phyloP scores from a whole-genome alignment of 345 rosid species.

The Diplotaxis tenuifolia region DNA sequence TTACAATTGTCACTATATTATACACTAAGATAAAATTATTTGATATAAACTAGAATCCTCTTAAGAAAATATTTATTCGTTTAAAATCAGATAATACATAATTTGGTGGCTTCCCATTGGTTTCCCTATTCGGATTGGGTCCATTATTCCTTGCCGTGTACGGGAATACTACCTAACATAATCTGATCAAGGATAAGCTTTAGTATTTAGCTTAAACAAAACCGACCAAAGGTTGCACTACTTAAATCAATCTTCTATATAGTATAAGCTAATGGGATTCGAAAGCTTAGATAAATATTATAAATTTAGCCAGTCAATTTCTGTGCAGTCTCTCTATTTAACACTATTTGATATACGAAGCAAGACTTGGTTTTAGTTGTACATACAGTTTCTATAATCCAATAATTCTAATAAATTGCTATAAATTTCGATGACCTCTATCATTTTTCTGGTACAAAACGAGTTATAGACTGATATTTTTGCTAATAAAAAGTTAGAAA shows the following conservation, averaged over 20 bases:
- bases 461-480: background rate
- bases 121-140: conserved; percentile 17
- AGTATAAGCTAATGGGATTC: background rate
- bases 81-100: background rate
- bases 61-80: background rate
- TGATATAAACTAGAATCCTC: background rate
- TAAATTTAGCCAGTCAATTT: background rate
- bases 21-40: no score
- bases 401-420: background rate
- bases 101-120: conserved; percentile 16
- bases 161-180: background rate
- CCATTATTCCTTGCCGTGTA: conserved; percentile 23
- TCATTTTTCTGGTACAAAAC: background rate
- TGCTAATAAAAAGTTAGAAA: background rate
- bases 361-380: background rate
- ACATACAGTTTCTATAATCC: background rate
- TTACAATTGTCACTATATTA: no score
- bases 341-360: background rate
- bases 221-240: background rate
- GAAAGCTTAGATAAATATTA: background rate
- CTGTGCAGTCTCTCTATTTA: background rate
- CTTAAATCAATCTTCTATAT: background rate
- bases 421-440: background rate
- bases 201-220: background rate
- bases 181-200: conserved; percentile 11